Conservation (phyloP, 371 early-diverging fungal genomes). For the Mortierella polycephala region DNA sequence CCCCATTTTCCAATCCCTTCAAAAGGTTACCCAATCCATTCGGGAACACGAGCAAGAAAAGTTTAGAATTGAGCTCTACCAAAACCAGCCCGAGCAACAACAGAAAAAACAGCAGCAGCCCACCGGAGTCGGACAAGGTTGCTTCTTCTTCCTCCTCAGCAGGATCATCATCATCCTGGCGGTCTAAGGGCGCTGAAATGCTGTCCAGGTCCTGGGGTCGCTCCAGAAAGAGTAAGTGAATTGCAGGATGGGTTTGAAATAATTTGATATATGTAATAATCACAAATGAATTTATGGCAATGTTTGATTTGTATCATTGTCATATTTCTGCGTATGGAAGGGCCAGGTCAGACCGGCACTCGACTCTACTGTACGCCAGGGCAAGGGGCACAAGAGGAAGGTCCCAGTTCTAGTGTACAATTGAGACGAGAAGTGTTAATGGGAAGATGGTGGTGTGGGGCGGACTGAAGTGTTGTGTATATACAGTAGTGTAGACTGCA, state of each 20-base stretch:
- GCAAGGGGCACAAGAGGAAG: too few relatives aligned
- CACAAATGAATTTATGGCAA: neutral
- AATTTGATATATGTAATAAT: neutral
- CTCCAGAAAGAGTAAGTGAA: conserved; percentile 42
- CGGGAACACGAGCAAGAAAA: conserved; percentile 11
- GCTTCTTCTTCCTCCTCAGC: conserved; percentile 39
- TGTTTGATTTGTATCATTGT: neutral
- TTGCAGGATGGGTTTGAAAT: neutral
- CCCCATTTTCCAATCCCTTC: conserved; percentile 44
- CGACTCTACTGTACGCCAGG: too few relatives aligned
- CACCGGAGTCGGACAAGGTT: conserved; percentile 2
- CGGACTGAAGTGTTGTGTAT: too few relatives aligned
- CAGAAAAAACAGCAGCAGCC: neutral
- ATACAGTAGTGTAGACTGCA: too few relatives aligned
- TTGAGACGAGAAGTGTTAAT: too few relatives aligned
- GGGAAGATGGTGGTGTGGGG: too few relatives aligned
- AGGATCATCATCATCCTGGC: conserved; percentile 43
- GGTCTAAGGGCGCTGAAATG: conserved; percentile 47
- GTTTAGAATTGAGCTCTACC: conserved; percentile 8
- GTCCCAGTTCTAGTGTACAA: too few relatives aligned
- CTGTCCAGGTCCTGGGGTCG: conserved; percentile 42
- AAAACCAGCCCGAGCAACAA: conserved; percentile 5
- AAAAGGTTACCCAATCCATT: conserved; percentile 38
- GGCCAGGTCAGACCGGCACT: too few relatives aligned
- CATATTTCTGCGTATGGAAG: too few relatives aligned